Percentiles rank a stretch among this genome's conserved stretches.
These are phyloP conservation scores for Ensete ventricosum DNA, from an alignment of 176 grass and related monocot genomes.

Conservation along the genomic window DNA sequence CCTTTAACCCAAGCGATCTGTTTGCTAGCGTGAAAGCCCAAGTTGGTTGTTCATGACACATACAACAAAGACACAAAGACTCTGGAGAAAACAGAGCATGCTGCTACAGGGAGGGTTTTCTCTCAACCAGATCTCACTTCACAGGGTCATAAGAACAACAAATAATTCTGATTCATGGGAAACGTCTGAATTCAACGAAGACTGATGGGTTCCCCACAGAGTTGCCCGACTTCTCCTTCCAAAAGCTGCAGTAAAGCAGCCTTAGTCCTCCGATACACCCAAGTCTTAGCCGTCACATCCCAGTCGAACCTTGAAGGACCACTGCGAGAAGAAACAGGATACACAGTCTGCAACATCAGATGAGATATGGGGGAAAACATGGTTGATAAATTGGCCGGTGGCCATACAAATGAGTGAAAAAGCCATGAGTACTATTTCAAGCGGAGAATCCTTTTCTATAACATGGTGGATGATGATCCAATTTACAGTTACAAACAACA, in stretches of 20 bases:
- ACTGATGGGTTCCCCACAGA: slow-evolving; percentile 43
- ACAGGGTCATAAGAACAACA: too few relatives aligned
- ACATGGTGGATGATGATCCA: too few relatives aligned
- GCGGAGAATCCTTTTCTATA: not conserved
- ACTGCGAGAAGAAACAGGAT: slow-evolving; percentile 33
- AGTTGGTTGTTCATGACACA: too few relatives aligned
- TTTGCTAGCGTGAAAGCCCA: too few relatives aligned
- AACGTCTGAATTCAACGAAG: slow-evolving; percentile 29
- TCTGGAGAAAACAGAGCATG: too few relatives aligned
- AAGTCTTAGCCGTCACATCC: slow-evolving; percentile 39
- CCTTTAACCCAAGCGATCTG: too few relatives aligned
- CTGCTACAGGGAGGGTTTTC: too few relatives aligned
- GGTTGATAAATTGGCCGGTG: not conserved
- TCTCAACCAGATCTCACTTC: too few relatives aligned
- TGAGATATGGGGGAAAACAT: not conserved
- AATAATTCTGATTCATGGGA: too few relatives aligned
- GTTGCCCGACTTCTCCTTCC: slow-evolving; percentile 45
- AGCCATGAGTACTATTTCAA: not conserved
- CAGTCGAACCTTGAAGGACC: slow-evolving; percentile 79
- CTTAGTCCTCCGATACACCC: slow-evolving; percentile 74
- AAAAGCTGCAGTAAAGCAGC: slow-evolving; percentile 50
- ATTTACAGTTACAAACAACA: too few relatives aligned
- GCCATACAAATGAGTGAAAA: not conserved
- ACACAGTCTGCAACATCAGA: not conserved
- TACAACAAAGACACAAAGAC: too few relatives aligned